Evolutionary conservation across 2,329 filamentous ascomycete genomes (phyloP), one percentile per base, ranked within the genome.

Genomic region (Incumbomyces delicatus): DNA sequence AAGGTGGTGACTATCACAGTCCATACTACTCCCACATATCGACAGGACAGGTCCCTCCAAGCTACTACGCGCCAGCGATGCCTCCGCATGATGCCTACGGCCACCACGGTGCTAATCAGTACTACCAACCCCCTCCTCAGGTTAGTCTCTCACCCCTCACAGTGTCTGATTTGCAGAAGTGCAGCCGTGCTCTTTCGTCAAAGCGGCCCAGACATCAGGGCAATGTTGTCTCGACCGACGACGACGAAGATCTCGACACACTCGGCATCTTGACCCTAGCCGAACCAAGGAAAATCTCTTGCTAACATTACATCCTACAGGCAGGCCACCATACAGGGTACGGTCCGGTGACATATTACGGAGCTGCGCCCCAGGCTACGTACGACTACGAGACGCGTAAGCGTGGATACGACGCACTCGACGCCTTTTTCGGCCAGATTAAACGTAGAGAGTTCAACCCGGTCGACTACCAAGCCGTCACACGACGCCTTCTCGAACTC

Each of bases 401-500:
- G 70, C 86, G 88, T 52, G 80, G 80, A n/a, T 86, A 83, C 57
- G 88, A 95, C 60, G 85, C 86, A 49, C 72, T 95, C 50, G 90
- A 94, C 61, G 87, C 95, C 63, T 95, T 96, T 70, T 94, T 96
- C 56, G 87, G 85, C 56, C 87, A 86, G 62, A 81, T 88, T 57
- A 96, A 95, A 75, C 86, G 89, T 59, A 85, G 88, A 60, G 81
- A 88, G 58, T 85, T 96, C 56, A 87, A 96, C 63, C 85, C 89
- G 2, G 76, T 76, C 45, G 92, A 85, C n/a, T 96, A 95, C 66
- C 77, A 84, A 48, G 86, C 94, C 61, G 88, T 98, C 54, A 88
- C 88, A 57, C 87, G 92, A 63, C 84, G 89, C 52, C 76, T 98
- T 50, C 78, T 90, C 63, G 84, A 85, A 52, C 76, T 94, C 11